phyloP scores from a whole-genome alignment of 2,329 filamentous ascomycete genomes.

The Thielaviopsis punctulata region DNA sequence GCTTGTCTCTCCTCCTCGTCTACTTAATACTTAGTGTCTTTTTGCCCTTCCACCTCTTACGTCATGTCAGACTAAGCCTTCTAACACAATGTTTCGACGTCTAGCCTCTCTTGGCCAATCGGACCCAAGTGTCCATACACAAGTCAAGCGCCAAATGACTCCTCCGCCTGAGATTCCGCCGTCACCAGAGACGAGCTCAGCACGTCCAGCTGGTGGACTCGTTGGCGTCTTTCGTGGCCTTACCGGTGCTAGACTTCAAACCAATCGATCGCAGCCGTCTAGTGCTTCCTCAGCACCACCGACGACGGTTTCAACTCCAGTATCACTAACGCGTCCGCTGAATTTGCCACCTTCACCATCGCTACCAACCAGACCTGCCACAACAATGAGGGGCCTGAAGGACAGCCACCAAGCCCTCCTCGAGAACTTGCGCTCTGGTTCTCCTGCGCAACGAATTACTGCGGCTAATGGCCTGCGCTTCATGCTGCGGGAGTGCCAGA shows the following conservation, averaged over 20 bases:
- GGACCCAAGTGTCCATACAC: slow-evolving; percentile 21
- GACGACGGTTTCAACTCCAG: slow-evolving; percentile 2
- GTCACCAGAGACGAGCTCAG: slow-evolving; percentile 35
- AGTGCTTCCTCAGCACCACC: slow-evolving; percentile 21
- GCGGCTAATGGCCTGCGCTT: slow-evolving; percentile 40
- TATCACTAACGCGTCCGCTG: neutral
- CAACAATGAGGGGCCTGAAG: slow-evolving; percentile 27
- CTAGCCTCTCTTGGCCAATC: slow-evolving; percentile 27
- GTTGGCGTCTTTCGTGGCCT: slow-evolving; percentile 48
- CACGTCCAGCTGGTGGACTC: slow-evolving; percentile 29
- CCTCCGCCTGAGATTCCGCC: slow-evolving; percentile 38
- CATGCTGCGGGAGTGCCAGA: slow-evolving; percentile 39
- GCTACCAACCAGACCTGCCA: slow-evolving; percentile 15
- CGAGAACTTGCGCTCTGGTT: slow-evolving; percentile 35
- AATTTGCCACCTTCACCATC: slow-evolving; percentile 4
- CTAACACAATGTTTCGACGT: slow-evolving; percentile 24
- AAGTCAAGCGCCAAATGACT: slow-evolving; percentile 36
- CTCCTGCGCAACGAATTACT: slow-evolving; percentile 34
- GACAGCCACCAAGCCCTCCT: slow-evolving; percentile 36
- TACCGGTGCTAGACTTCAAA: slow-evolving; percentile 30
- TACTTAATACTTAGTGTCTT: neutral
- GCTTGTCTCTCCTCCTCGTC: neutral
- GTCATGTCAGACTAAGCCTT: slow-evolving; percentile 11
- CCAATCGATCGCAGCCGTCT: slow-evolving; percentile 32
- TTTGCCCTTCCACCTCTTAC: neutral